phyloP scores from a whole-genome alignment of 305 asterid genomes.

The Fraxinus sp. region DNA sequence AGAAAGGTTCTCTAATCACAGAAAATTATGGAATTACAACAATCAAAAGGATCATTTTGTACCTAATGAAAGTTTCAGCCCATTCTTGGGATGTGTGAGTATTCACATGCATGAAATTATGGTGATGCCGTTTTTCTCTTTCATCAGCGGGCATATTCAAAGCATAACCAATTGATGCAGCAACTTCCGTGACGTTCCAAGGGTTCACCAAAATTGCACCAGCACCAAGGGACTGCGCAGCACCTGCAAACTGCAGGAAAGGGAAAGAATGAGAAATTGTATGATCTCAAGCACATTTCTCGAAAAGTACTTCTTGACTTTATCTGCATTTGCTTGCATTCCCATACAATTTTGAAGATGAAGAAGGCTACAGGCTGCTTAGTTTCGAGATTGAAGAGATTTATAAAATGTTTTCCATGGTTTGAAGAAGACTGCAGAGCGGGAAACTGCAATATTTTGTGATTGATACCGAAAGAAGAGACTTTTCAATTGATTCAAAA shows the following conservation, averaged over 20 bases:
- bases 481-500: background rate
- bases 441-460: background rate
- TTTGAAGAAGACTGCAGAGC: background rate
- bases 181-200: constrained; percentile 90
- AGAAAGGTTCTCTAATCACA: background rate
- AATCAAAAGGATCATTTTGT: constrained; percentile 2
- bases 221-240: constrained; percentile 95
- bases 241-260: constrained; percentile 78
- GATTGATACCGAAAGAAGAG: background rate
- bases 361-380: background rate
- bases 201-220: constrained; percentile 90
- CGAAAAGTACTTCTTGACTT: background rate
- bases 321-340: background rate
- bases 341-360: background rate
- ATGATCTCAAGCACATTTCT: background rate
- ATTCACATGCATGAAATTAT: constrained; percentile 76
- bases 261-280: background rate
- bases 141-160: constrained; percentile 75
- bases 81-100: constrained; percentile 93
- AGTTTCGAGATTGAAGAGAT: background rate
- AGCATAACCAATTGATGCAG: constrained; percentile 78
- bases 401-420: background rate
- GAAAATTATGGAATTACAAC: background rate
- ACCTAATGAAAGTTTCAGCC: constrained; percentile 97
- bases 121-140: constrained; percentile 84